Percentiles rank a stretch among this genome's conserved stretches.
Conservation (phyloP, 2,329 filamentous ascomycete species). For the Balansia obtecta region DNA sequence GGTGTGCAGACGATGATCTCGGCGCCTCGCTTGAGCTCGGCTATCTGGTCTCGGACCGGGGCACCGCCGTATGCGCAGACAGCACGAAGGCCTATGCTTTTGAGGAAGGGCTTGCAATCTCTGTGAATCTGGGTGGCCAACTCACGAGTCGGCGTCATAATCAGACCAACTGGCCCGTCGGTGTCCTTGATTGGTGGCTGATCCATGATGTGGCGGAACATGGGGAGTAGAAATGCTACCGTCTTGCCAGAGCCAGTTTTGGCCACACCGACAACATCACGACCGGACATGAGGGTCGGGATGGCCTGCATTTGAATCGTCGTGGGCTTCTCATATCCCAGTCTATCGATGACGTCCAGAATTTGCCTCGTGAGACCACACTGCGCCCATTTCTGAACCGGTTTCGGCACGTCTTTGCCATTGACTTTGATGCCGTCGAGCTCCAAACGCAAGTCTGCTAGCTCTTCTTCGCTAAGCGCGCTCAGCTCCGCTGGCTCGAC, state of each 20-base stretch:
- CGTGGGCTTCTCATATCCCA: conserved; percentile 82
- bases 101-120: conserved; percentile 90
- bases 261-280: conserved; percentile 90
- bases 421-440: conserved; percentile 92
- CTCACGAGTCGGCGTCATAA: conserved; percentile 92
- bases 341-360: conserved; percentile 66
- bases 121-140: conserved; percentile 86
- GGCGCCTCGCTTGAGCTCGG: conserved; percentile 85
- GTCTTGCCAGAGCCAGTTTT: conserved; percentile 98
- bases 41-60: conserved; percentile 95
- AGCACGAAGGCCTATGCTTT: conserved; percentile 69
- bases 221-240: conserved; percentile 85
- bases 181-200: conserved; percentile 69
- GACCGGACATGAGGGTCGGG: conserved; percentile 88
- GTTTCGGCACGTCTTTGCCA: conserved; percentile 79
- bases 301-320: conserved; percentile 93
- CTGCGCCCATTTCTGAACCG: conserved; percentile 93
- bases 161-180: conserved; percentile 77
- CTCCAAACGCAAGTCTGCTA: conserved; percentile 69
- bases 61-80: conserved; percentile 92
- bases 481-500: conserved; percentile 75
- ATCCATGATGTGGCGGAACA: conserved; percentile 97
- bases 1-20: conserved; percentile 94
- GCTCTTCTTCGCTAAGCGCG: conserved; percentile 73
- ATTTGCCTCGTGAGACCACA: conserved; percentile 82